Evolutionary conservation across 2,329 filamentous ascomycete genomes (phyloP).

Genomic region (Ophiosphaerella korrae): DNA sequence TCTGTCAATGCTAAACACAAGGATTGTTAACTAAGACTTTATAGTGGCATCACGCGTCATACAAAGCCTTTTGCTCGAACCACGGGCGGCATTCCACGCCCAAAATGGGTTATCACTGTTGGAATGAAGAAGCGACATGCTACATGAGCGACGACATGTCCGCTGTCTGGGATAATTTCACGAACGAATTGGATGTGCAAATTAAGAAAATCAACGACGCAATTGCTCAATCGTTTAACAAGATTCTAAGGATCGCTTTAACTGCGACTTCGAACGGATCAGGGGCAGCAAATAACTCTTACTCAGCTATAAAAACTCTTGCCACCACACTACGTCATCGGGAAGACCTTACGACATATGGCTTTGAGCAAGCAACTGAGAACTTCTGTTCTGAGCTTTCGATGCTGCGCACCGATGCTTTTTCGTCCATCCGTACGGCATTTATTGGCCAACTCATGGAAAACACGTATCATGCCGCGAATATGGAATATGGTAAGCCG

Average conservation of each 20-base stretch:
- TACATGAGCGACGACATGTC: conserved; percentile 45
- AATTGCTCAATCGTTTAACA: conserved; percentile 13
- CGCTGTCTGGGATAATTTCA: conserved; percentile 40
- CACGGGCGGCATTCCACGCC: conserved; percentile 47
- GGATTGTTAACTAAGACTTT: conserved; percentile 1
- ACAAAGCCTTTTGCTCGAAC: conserved; percentile 52
- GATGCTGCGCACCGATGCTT: conserved; percentile 14
- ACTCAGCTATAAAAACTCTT: conserved; percentile 24
- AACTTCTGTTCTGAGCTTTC: conserved; percentile 18
- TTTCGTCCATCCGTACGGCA: conserved; percentile 17
- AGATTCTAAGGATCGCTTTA: conserved; percentile 2
- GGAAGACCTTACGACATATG: conserved; percentile 30
- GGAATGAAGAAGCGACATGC: conserved; percentile 54
- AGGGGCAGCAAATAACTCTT: not conserved
- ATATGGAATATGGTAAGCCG: conserved; percentile 21
- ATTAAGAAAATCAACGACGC: conserved; percentile 10
- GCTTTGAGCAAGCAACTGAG: conserved; percentile 33
- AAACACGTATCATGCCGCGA: conserved; percentile 20
- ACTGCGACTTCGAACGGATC: not conserved
- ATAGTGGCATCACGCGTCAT: conserved; percentile 35
- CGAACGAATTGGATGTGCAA: conserved; percentile 9
- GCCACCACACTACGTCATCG: conserved; percentile 33
- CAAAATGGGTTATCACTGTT: conserved; percentile 39
- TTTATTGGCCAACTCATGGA: conserved; percentile 26
- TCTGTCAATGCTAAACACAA: conserved; percentile 24